phyloP scores from a whole-genome alignment of 208 protist species.

The Trypanosoma congolense region DNA sequence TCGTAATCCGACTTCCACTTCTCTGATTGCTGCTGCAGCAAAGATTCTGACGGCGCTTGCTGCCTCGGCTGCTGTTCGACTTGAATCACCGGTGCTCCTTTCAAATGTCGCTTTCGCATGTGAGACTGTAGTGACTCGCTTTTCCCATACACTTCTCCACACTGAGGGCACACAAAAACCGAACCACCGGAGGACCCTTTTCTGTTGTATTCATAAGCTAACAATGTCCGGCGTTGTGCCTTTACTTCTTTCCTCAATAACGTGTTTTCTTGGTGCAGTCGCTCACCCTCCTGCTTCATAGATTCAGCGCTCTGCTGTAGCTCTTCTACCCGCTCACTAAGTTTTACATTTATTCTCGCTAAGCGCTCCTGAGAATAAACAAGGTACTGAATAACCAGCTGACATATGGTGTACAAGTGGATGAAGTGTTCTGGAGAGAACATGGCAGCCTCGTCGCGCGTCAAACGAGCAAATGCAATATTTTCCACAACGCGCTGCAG shows the following conservation, averaged over 20 bases:
- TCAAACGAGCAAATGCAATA: conserved; percentile 81
- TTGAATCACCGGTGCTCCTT: background rate
- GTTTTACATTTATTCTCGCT: conserved; percentile 72
- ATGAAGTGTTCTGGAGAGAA: conserved; percentile 82
- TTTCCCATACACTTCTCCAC: conserved; percentile 80
- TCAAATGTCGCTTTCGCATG: conserved; percentile 80
- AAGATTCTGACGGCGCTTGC: conserved; percentile 8
- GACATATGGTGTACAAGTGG: conserved; percentile 78
- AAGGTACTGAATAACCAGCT: conserved; percentile 87
- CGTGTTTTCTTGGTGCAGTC: conserved; percentile 49
- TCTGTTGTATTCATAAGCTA: conserved; percentile 80
- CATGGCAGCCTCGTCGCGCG: conserved; percentile 80
- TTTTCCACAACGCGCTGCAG: conserved; percentile 87
- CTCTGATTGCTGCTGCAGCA: conserved; percentile 10
- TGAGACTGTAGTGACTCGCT: conserved; percentile 85
- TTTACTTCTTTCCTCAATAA: conserved; percentile 81
- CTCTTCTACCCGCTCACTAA: conserved; percentile 54
- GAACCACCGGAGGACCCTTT: background rate
- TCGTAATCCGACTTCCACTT: conserved; percentile 8
- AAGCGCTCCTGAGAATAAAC: conserved; percentile 85
- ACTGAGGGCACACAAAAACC: conserved; percentile 47
- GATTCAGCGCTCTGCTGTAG: conserved; percentile 31
- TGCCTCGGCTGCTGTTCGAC: conserved; percentile 4
- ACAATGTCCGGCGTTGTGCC: conserved; percentile 67
- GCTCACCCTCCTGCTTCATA: conserved; percentile 28